Evolutionary conservation across 2,329 filamentous ascomycete genomes (phyloP).

Genomic region (Rutstroemia sp.): DNA sequence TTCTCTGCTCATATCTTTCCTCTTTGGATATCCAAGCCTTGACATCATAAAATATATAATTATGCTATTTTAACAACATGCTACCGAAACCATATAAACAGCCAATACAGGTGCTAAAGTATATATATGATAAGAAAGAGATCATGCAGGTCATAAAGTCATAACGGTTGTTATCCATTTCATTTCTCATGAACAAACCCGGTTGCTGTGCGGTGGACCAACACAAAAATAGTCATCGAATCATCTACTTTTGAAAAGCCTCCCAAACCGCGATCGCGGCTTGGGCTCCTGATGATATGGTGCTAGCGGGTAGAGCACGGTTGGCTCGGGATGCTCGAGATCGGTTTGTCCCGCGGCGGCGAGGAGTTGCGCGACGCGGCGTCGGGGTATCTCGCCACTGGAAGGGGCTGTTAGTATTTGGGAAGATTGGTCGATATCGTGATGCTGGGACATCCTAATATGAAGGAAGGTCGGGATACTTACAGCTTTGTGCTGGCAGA

Average conservation of each 20-base stretch:
- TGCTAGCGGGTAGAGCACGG: not conserved
- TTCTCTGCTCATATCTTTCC: too few relatives aligned
- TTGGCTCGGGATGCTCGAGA: not conserved
- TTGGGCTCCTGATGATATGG: not conserved
- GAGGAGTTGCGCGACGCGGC: not conserved
- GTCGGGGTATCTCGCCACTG: not conserved
- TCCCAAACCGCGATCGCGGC: not conserved
- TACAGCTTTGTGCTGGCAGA: constrained; percentile 38
- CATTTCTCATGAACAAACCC: too few relatives aligned
- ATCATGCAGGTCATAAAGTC: too few relatives aligned
- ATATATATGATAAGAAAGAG: too few relatives aligned
- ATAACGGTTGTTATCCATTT: too few relatives aligned
- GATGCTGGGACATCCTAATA: not conserved
- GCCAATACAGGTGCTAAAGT: too few relatives aligned
- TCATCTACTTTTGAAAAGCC: not conserved
- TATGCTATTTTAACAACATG: too few relatives aligned
- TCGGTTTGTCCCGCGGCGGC: not conserved
- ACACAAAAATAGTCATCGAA: not conserved
- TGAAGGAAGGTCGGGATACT: not conserved
- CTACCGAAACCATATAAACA: too few relatives aligned
- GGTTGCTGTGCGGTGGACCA: too few relatives aligned
- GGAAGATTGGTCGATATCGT: too few relatives aligned
- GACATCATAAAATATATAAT: too few relatives aligned
- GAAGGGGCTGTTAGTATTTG: not conserved
- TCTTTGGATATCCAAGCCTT: too few relatives aligned